phyloP scores from a whole-genome alignment of 495 filamentous ascomycete genomes.

The Daldinia caldariorum region DNA sequence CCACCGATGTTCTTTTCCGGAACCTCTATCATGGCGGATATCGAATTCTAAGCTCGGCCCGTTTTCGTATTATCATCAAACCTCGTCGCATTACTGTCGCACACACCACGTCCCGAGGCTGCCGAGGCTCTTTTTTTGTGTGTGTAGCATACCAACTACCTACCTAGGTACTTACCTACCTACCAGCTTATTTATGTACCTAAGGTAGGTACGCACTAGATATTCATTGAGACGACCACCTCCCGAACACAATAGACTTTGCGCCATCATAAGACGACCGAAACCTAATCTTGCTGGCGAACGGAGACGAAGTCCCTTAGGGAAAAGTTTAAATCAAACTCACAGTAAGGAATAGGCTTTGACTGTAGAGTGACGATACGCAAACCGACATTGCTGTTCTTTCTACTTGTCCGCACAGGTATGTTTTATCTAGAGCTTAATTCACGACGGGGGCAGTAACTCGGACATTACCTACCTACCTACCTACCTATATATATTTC shows the following conservation, averaged over 20 bases:
- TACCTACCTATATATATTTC: too few species aligned
- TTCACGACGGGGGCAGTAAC: constrained; percentile 11
- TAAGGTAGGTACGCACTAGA: not conserved
- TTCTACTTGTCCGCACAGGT: constrained; percentile 31
- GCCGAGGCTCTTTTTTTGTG: constrained; percentile 27
- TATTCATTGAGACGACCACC: not conserved
- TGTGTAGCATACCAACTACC: not conserved
- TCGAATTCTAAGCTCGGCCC: constrained; percentile 17
- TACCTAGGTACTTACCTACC: too few species aligned
- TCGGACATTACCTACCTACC: not conserved
- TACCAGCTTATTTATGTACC: too few species aligned
- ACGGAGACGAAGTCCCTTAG: constrained; percentile 19
- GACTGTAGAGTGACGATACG: constrained; percentile 6
- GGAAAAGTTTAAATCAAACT: constrained; percentile 15
- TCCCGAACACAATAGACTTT: constrained; percentile 21
- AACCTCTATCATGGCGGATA: constrained; percentile 11
- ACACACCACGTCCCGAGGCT: constrained; percentile 30
- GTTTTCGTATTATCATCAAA: not conserved
- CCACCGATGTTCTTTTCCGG: constrained; percentile 8
- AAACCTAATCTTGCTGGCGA: constrained; percentile 15
- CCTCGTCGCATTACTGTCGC: constrained; percentile 14
- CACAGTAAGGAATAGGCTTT: constrained; percentile 9
- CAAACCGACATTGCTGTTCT: constrained; percentile 6
- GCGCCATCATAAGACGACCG: constrained; percentile 15
- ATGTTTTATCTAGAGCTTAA: constrained; percentile 35